These are phyloP conservation scores for Collybia sp. DNA, from an alignment of 768 basidiomycete species.

Conservation along the genomic window DNA sequence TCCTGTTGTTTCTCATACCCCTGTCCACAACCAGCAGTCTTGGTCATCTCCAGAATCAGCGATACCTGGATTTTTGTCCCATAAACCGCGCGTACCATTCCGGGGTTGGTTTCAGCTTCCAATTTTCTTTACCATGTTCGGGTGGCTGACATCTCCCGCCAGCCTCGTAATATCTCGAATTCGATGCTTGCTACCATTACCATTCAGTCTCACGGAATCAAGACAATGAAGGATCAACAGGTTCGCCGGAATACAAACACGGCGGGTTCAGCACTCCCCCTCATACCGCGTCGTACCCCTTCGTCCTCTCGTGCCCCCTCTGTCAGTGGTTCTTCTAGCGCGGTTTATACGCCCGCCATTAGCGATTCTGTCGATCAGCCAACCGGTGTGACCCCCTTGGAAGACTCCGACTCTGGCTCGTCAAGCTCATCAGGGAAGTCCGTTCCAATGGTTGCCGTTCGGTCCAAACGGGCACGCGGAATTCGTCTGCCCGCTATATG, in stretches of 20 bases:
- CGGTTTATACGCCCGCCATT: too few relatives aligned
- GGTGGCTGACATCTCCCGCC: too few relatives aligned
- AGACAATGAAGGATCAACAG: conserved; percentile 25
- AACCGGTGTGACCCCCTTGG: conserved; percentile 2
- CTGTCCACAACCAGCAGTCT: too few relatives aligned
- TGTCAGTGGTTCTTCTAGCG: neutral
- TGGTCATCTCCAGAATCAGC: too few relatives aligned
- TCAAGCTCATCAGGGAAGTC: conserved; percentile 30
- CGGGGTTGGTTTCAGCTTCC: neutral
- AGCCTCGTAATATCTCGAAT: neutral
- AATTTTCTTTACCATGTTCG: too few relatives aligned
- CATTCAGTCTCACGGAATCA: conserved; percentile 28
- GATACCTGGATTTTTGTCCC: too few relatives aligned
- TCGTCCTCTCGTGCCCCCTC: conserved; percentile 21
- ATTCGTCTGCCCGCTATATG: conserved; percentile 18
- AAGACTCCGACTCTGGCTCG: conserved; percentile 32
- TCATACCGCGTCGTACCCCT: conserved; percentile 50
- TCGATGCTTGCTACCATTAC: conserved; percentile 43
- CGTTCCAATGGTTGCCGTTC: conserved; percentile 28
- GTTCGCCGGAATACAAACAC: conserved; percentile 41
- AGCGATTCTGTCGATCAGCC: too few relatives aligned
- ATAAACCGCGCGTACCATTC: too few relatives aligned
- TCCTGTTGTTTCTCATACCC: too few relatives aligned
- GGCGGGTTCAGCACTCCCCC: conserved; percentile 57
- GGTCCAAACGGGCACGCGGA: conserved; percentile 29